Evolutionary conservation across 1,284 basidiomycete genomes (phyloP).

Genomic region (Apiotrichum mycotoxinovorans): DNA sequence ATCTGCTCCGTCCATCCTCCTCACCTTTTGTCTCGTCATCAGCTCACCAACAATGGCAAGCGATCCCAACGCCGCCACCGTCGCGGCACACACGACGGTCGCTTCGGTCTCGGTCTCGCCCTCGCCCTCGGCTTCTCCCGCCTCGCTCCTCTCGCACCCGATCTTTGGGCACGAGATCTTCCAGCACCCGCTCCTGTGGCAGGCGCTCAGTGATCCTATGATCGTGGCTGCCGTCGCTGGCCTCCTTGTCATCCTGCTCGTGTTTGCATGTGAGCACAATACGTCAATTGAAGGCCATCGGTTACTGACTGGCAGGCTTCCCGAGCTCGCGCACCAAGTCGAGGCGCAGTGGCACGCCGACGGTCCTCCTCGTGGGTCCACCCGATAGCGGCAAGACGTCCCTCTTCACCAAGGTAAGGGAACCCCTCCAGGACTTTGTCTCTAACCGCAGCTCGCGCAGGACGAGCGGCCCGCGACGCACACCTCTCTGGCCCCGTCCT

Average conservation of each 20-base stretch:
- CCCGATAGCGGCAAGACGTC: constrained; percentile 45
- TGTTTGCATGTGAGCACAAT: constrained; percentile 29
- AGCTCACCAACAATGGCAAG: neutral
- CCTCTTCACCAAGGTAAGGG: constrained; percentile 42
- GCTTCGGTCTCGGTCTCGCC: neutral
- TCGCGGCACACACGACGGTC: neutral
- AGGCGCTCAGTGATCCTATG: constrained; percentile 33
- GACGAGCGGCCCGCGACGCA: constrained; percentile 38
- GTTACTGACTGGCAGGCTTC: constrained; percentile 5
- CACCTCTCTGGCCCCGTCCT: constrained; percentile 38
- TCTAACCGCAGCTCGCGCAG: constrained; percentile 35
- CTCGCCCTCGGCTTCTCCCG: neutral
- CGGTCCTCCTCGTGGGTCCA: constrained; percentile 40
- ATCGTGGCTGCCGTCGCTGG: constrained; percentile 35
- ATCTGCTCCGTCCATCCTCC: no score
- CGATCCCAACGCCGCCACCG: neutral
- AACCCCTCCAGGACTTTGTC: neutral
- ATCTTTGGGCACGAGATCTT: constrained; percentile 3
- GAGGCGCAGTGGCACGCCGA: constrained; percentile 30
- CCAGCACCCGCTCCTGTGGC: constrained; percentile 8
- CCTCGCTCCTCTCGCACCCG: constrained; percentile 9
- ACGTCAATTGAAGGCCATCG: neutral
- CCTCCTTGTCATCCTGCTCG: constrained; percentile 25
- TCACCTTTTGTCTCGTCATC: neutral
- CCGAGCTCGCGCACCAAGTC: constrained; percentile 8